Evolutionary conservation across 1,139 yeast genomes (phyloP).

Genomic region (Spathaspora sp.): DNA sequence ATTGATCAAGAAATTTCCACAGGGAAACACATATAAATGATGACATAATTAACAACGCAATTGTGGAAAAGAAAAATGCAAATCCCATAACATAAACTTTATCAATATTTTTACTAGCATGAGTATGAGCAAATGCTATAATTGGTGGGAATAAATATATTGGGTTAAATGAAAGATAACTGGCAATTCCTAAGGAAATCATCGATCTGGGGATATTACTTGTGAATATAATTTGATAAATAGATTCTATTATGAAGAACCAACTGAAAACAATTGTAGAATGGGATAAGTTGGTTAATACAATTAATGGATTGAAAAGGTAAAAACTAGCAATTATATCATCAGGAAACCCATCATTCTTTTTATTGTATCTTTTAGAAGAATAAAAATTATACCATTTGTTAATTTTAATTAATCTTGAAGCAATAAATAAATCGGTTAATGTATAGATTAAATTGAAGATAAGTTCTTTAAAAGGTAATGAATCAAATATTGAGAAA

Average conservation of each 20-base stretch:
- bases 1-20: conserved; percentile 52
- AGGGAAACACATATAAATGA: conserved; percentile 36
- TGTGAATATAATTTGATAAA: conserved; percentile 45
- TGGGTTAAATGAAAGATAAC: conserved; percentile 66
- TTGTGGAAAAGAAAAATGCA: conserved; percentile 24
- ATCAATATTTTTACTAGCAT: conserved; percentile 17
- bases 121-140: conserved; percentile 34
- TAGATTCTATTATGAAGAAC: conserved; percentile 50
- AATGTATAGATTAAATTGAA: conserved; percentile 39
- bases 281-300: conserved; percentile 66
- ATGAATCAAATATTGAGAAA: conserved; percentile 37
- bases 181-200: conserved; percentile 58
- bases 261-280: conserved; percentile 67
- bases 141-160: conserved; percentile 57
- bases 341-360: conserved; percentile 29
- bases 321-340: conserved; percentile 60
- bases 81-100: conserved; percentile 24
- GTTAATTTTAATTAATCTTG: conserved; percentile 41
- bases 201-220: conserved; percentile 47
- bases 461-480: conserved; percentile 21
- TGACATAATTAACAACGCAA: conserved; percentile 33
- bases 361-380: conserved; percentile 17
- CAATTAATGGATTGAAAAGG: conserved; percentile 75
- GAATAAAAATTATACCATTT: conserved; percentile 38
- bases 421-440: conserved; percentile 42